Evolutionary conservation across 768 basidiomycete genomes (phyloP).

Genomic region (Infundibulicybe gibba): DNA sequence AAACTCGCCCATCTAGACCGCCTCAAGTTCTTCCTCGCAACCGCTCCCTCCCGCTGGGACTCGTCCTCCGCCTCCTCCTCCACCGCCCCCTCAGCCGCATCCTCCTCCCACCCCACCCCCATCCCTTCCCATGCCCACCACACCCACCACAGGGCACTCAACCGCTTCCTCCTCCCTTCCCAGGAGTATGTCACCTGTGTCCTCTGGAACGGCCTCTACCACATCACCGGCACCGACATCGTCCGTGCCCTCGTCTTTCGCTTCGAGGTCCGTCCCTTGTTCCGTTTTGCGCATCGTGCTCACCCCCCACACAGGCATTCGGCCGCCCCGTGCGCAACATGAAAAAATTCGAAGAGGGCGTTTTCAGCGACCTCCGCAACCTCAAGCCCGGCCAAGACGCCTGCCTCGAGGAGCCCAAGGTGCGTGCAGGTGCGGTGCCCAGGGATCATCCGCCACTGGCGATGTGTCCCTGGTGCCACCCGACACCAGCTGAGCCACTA

Average conservation of each 20-base stretch:
- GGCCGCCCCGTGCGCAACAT: slow-evolving; percentile 87
- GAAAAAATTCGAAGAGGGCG: slow-evolving; percentile 98
- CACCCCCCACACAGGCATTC: slow-evolving; percentile 52
- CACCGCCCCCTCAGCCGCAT: slow-evolving; percentile 17
- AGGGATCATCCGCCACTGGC: not conserved
- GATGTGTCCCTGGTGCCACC: not conserved
- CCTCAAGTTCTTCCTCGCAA: slow-evolving; percentile 87
- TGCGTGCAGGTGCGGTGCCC: slow-evolving; percentile 21
- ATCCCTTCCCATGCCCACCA: slow-evolving; percentile 34
- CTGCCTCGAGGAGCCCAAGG: slow-evolving; percentile 95
- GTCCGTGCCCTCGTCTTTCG: slow-evolving; percentile 93
- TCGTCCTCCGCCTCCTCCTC: slow-evolving; percentile 23
- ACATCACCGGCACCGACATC: slow-evolving; percentile 97
- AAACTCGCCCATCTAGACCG: slow-evolving; percentile 72
- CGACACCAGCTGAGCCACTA: slow-evolving; percentile 4
- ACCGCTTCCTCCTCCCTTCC: slow-evolving; percentile 83
- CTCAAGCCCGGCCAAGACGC: slow-evolving; percentile 93
- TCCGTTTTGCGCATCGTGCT: slow-evolving; percentile 6
- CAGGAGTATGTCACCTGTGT: slow-evolving; percentile 90
- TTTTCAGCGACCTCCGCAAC: slow-evolving; percentile 91
- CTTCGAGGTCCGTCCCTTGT: slow-evolving; percentile 61
- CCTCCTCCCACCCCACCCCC: slow-evolving; percentile 15
- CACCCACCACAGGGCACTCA: slow-evolving; percentile 73
- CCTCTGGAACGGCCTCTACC: slow-evolving; percentile 87
- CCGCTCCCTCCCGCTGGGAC: slow-evolving; percentile 77